Evolutionary conservation across 2,329 filamentous ascomycete species (phyloP), one percentile per base, ranked within the genome.

Genomic region (Fusarium ramigenum): DNA sequence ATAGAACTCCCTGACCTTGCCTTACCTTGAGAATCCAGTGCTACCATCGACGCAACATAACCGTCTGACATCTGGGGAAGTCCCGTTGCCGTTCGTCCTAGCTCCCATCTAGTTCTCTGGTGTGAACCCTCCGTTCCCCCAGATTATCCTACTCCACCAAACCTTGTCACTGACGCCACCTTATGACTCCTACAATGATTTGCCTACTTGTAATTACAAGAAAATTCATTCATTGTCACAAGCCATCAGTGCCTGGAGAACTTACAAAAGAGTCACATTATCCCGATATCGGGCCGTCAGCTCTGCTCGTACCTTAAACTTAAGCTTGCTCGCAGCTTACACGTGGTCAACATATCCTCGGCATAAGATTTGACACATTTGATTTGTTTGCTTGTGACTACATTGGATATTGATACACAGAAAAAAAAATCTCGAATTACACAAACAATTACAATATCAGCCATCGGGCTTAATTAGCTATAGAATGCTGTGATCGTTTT

Each of bases 41-140:
- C 54, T 30, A 63, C 34, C 39, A 63, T 39, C 39, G n/a, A 44
- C 32, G 40, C 36, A 46, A 30, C 44, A 39, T 53, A 60, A 43
- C 52, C 69, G n/a, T 65, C 50, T 68, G 43, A 63, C 36, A 56
- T 57, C 70, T 60, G 66, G 70, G 63, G 63, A 69, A 74, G 61
- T 60, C 28, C 50, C 52, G 44, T 52, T 69, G 71, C 75, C 73
- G 68, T 76, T 77, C 69, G 75, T 74, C 75, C 75, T 77, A 77
- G 75, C 73, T 76, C 54, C 60, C 49, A 53, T 25, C 62, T 53
- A 52, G 58, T 36, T 61, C 57, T 30, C n/a, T 60, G 47, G 43
- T 42, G 63, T 37, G 46, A 46, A 46, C 60, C 65, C 60, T 73
- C 75, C 75, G 66, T 73, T 71, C 69, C 74, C 60, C 74, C 73